Base-by-base conservation (phyloP, 257 asterid genomes). In the Avicennia marina region DNA sequence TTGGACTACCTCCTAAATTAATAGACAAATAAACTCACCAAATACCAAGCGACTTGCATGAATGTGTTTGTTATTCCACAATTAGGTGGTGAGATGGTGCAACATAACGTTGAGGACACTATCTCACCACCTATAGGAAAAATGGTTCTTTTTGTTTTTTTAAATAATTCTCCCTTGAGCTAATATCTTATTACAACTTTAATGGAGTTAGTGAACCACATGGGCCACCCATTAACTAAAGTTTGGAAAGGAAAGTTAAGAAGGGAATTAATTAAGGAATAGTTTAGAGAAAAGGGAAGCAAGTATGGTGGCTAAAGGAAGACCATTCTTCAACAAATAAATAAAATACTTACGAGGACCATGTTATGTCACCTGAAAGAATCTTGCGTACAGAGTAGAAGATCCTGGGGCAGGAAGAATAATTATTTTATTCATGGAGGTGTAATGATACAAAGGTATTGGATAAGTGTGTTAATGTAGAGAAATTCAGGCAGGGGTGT, bases 321-420 rank as follows among this genome's bases (percentile, higher is more conserved):
- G 60, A 67, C 48, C 42, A 61, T 61, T 17, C 49, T 60, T 32
- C 0, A 1, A 29, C 34, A 9, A 61, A 57, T n/a, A 54, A 62
- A 48, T 71, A 58, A 72, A 72, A 73, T 67, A 81, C 72, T 53
- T 17, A 39, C 64, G 51, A 6, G 17, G 72, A 47, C 71, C 90
- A 77, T 77, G 77, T 81, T 80, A 71, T 57, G 72, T 67, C 77
- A 72, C 81, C 83, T 82, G 87, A 73, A 67, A 69, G 61, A 69
- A 86, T 79, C 89, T 81, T 64, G 61, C 12, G 70, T 60, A 51
- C 89, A 81, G 89, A 71, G 64, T 20, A 71, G 84, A 80, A 82
- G 89, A 85, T 89, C 83, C 43, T 45, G 65, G 63, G 70, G 63
- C 58, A 58, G 63, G 20, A 77, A 63, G 29, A 62, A 26, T 43